Conservation (phyloP, 2,329 filamentous ascomycete species). For the Chaetomiaceae sp. region DNA sequence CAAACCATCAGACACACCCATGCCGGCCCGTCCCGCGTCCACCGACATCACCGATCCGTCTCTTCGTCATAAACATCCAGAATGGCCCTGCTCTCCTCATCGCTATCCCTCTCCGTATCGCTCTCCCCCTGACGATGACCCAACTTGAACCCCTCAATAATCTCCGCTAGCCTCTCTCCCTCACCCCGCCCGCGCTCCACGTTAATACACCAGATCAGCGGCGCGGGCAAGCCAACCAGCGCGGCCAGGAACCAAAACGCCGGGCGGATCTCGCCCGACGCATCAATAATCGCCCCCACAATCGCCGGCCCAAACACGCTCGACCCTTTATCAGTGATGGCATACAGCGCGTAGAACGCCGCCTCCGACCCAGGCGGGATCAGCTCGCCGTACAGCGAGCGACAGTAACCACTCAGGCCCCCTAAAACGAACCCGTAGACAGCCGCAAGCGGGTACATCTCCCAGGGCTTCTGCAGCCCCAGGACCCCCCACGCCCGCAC, state of each 20-base stretch:
- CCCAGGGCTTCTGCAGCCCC: conserved; percentile 89
- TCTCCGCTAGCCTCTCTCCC: conserved; percentile 56
- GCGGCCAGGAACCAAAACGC: conserved; percentile 89
- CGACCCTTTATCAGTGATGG: conserved; percentile 94
- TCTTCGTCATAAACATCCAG: conserved; percentile 33
- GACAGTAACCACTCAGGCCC: conserved; percentile 86
- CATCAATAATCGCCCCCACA: conserved; percentile 87
- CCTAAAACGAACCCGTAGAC: conserved; percentile 92
- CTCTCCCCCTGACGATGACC: conserved; percentile 5
- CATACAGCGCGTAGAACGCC: conserved; percentile 93
- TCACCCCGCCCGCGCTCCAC: conserved; percentile 71
- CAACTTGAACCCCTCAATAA: conserved; percentile 48
- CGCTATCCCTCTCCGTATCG: conserved; percentile 18
- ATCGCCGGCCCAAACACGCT: conserved; percentile 91
- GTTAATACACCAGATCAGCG: conserved; percentile 77
- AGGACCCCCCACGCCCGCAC: conserved; percentile 67
- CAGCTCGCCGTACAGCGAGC: conserved; percentile 85
- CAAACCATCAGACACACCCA: too few species aligned
- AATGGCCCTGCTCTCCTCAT: conserved; percentile 32
- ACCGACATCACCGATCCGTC: conserved; percentile 4
- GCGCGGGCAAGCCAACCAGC: conserved; percentile 77
- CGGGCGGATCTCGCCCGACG: conserved; percentile 69
- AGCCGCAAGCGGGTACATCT: conserved; percentile 89
- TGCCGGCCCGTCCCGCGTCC: too few species aligned
- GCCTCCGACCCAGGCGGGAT: conserved; percentile 93